These are phyloP conservation scores for Pythium coloratum DNA, from an alignment of 352 stramenopile species.

Conservation along the genomic window DNA sequence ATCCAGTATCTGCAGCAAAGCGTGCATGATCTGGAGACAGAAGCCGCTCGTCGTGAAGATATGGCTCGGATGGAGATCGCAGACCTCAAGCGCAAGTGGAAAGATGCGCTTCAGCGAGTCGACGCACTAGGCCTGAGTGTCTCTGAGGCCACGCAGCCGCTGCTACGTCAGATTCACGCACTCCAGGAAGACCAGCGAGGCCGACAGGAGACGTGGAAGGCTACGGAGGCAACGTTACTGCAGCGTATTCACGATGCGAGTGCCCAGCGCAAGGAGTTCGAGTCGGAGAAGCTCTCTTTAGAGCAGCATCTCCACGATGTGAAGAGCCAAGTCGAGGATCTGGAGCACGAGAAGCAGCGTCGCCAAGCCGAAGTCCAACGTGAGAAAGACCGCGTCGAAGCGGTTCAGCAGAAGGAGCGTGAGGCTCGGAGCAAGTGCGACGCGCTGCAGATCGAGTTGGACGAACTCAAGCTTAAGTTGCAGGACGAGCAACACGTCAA, in stretches of 20 bases:
- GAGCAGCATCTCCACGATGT: slow-evolving; percentile 44
- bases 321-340: slow-evolving; percentile 33
- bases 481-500: slow-evolving; percentile 34
- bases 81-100: slow-evolving; percentile 78
- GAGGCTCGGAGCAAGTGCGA: slow-evolving; percentile 44
- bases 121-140: slow-evolving; percentile 69
- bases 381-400: slow-evolving; percentile 38
- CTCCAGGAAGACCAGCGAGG: slow-evolving; percentile 67
- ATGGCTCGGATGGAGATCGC: slow-evolving; percentile 51
- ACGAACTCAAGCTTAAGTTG: slow-evolving; percentile 45
- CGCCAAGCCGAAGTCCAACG: slow-evolving; percentile 35
- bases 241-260: slow-evolving; percentile 42
- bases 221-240: slow-evolving; percentile 44
- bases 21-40: slow-evolving; percentile 51
- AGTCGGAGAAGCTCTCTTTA: slow-evolving; percentile 43
- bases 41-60: slow-evolving; percentile 60
- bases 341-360: slow-evolving; percentile 33
- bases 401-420: slow-evolving; percentile 31
- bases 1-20: slow-evolving; percentile 64
- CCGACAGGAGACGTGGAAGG: slow-evolving; percentile 58
- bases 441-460: slow-evolving; percentile 46
- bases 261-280: slow-evolving; percentile 32
- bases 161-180: slow-evolving; percentile 68
- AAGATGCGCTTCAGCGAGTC: slow-evolving; percentile 66
- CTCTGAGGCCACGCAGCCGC: slow-evolving; percentile 71